A percentile compares a stretch with the other conserved stretches of the same genome.
These are phyloP conservation scores for Mycena kentingensis DNA, from an alignment of 768 basidiomycete genomes.

Conservation along the genomic window DNA sequence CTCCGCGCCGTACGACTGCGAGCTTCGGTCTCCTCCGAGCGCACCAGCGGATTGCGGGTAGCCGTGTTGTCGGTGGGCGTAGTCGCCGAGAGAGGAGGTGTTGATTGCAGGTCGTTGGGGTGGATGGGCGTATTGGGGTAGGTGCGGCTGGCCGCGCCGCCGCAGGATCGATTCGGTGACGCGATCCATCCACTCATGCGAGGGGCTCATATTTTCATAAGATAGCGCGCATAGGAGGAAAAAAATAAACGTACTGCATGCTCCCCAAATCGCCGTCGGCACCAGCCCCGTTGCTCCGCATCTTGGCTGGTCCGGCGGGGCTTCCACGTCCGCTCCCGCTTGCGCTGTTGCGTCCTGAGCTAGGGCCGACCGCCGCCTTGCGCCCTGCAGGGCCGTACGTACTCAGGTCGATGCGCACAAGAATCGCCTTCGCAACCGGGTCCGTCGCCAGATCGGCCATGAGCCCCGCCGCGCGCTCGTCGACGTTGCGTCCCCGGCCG, in stretches of 20 bases:
- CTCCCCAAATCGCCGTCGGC: slow-evolving; percentile 21
- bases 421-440: slow-evolving; percentile 76
- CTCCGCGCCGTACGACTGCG: not conserved
- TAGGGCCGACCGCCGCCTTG: slow-evolving; percentile 40
- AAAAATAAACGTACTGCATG: not conserved
- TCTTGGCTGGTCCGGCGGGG: not conserved
- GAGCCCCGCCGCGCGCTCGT: slow-evolving; percentile 10
- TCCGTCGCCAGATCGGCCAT: slow-evolving; percentile 47
- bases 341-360: not conserved
- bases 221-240: not conserved
- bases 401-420: slow-evolving; percentile 78
- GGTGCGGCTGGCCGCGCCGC: slow-evolving; percentile 18
- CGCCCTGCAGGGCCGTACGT: slow-evolving; percentile 78
- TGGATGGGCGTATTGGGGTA: not conserved
- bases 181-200: slow-evolving; percentile 82
- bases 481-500: not conserved
- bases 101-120: slow-evolving; percentile 15
- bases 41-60: slow-evolving; percentile 6
- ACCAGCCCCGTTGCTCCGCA: not conserved
- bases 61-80: not conserved
- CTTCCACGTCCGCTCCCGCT: not conserved
- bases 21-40: not conserved
- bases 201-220: slow-evolving; percentile 59
- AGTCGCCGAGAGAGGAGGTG: slow-evolving; percentile 3
- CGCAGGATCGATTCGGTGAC: slow-evolving; percentile 47